Evolutionary conservation across 768 basidiomycete species (phyloP).

Genomic region (Rhizopogon vesiculosus): DNA sequence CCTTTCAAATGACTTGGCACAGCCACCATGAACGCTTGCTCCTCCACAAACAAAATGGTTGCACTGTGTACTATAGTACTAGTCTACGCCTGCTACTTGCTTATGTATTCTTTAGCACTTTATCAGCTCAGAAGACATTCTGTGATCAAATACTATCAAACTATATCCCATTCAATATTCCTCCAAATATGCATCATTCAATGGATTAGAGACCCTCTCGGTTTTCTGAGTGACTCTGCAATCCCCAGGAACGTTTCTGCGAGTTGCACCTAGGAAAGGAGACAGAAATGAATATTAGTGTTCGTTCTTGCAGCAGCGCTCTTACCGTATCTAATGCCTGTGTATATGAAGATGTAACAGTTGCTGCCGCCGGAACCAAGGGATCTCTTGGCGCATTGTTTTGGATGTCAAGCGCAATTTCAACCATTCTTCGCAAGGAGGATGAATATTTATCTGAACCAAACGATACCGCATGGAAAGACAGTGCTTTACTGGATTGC

Average conservation of each 20-base stretch:
- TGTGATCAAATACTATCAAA: too few relatives aligned
- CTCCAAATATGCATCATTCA: constrained; percentile 1
- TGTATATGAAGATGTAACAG: constrained; percentile 41
- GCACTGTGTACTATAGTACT: too few relatives aligned
- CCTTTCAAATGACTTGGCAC: too few relatives aligned
- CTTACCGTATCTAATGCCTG: constrained; percentile 48
- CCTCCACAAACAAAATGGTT: too few relatives aligned
- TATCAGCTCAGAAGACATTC: too few relatives aligned
- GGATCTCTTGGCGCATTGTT: constrained; percentile 38
- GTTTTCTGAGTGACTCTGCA: constrained; percentile 53
- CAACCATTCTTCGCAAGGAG: constrained; percentile 43
- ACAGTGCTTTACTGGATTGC: constrained; percentile 43
- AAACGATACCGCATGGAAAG: constrained; percentile 58
- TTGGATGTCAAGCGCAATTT: constrained; percentile 46
- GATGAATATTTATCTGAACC: constrained; percentile 26
- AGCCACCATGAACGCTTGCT: too few relatives aligned
- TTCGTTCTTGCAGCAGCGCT: constrained; percentile 5
- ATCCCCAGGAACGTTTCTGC: constrained; percentile 56
- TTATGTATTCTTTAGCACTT: too few relatives aligned
- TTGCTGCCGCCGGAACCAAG: constrained; percentile 24
- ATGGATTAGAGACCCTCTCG: constrained; percentile 44
- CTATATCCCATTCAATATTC: not conserved
- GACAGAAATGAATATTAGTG: not conserved
- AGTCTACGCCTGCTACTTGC: too few relatives aligned
- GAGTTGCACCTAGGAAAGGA: constrained; percentile 39